Evolutionary conservation across 176 grass and related monocot genomes (phyloP).

Genomic region (sorghum (Sorghum bicolor)): Sorghum_bicolor_NCBIv3 NC_012876.2:63297001-63297500

Average conservation of each 20-base stretch:
- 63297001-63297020: slow-evolving; percentile 27
- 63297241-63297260: not conserved
- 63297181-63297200: not conserved
- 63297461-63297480: not conserved
- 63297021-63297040: slow-evolving; percentile 29
- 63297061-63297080: slow-evolving; percentile 8
- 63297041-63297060: not conserved
- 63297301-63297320: not conserved
- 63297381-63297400: not conserved
- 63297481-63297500: not conserved
- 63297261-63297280: not conserved
- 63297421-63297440: not conserved
- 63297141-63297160: slow-evolving; percentile 31
- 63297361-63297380: not conserved
- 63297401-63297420: not conserved
- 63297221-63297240: slow-evolving; percentile 51
- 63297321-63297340: not conserved
- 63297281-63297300: not conserved
- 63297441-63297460: not conserved
- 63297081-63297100: slow-evolving; percentile 12
- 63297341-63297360: slow-evolving; percentile 22
- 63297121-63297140: slow-evolving; percentile 33
- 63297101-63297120: slow-evolving; percentile 40
- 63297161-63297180: not conserved
- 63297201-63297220: slow-evolving; percentile 37